Evolutionary conservation across 768 basidiomycete genomes (phyloP), one percentile per base, ranked within the genome.

Genomic region (Cystofilobasidium macerans): DNA sequence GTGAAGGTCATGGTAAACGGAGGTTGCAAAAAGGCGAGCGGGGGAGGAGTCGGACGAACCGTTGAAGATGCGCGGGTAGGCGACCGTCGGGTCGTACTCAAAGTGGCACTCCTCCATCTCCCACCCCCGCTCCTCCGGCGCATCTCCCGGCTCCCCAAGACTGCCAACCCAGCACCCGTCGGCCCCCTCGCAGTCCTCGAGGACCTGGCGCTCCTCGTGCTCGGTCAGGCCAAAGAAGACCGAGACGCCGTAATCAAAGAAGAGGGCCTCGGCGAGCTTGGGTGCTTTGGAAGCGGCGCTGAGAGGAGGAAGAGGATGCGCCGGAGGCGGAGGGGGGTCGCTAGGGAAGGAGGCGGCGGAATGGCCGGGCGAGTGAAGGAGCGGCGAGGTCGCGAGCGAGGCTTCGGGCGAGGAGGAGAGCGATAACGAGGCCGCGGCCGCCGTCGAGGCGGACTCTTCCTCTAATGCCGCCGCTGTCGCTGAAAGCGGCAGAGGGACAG

Each of bases 91-190:
- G 72, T 97, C 92, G 72, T 91, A 87, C 88, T 82, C 80, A 77
- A 85, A 95, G 78, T 95, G 92, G 70, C 87, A 94, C 72, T 91
- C 86, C 74, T 97, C 93, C 24, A 93, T 80, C 73, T 95, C 90
- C 92, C 92, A 93, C 69, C 86, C 82, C 11, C 87, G 93, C 71
- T 91, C 86, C 74, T 97, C 93, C 22, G 92, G 79, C 72, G 93
- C 89, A 89, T 90, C 92, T 69, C 86, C 82, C 13, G 81, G 82
- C 73, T 88, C 83, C 11, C 75, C 75, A 45, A 86, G 78, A 60
- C 79, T 79, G 48, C 86, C 77, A 62, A 81, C 82, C 79, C 89
- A 78, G 30, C 61, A 51, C 0, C 85, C 80, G 2, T 86, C 85
- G 0, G 88, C 89, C 43, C 79, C 81, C 6, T 83, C 81, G 22